Evolutionary conservation across 495 filamentous ascomycete genomes (phyloP).

Genomic region (Pseudoneurospora amorphoporcata): DNA sequence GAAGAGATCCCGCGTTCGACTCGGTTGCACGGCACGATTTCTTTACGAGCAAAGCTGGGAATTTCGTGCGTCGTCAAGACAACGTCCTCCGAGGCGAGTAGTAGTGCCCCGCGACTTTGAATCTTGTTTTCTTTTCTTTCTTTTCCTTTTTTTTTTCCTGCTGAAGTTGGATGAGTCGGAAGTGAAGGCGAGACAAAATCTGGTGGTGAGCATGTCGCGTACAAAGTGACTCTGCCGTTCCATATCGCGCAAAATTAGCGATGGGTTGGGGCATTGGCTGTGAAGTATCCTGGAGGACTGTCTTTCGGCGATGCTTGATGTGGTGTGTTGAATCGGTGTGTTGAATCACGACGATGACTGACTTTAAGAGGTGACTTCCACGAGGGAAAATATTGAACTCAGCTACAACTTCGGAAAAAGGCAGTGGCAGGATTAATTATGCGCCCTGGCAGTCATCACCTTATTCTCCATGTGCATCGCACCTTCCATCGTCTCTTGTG

Average conservation of each 20-base stretch:
- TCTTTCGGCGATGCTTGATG: too few relatives aligned
- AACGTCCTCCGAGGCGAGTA: too few relatives aligned
- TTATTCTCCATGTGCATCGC: neutral
- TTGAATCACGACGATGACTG: neutral
- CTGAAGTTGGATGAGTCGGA: neutral
- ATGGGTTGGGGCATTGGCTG: neutral
- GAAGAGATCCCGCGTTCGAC: too few relatives aligned
- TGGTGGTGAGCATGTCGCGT: neutral
- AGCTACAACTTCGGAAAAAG: neutral
- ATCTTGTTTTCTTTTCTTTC: too few relatives aligned
- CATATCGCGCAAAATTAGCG: neutral
- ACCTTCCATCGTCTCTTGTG: neutral
- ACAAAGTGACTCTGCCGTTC: neutral
- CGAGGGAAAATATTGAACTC: too few relatives aligned
- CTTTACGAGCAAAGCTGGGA: too few relatives aligned
- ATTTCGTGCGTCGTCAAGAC: too few relatives aligned
- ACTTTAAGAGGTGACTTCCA: neutral
- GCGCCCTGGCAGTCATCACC: neutral
- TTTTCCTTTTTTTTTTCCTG: neutral
- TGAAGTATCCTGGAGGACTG: neutral
- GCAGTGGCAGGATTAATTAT: too few relatives aligned
- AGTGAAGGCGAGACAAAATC: neutral
- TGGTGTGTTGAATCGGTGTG: neutral
- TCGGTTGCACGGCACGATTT: too few relatives aligned
- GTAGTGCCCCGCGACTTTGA: too few relatives aligned